phyloP scores from a whole-genome alignment of 2,329 filamentous ascomycete species.

The Diaporthe aspalathi region DNA sequence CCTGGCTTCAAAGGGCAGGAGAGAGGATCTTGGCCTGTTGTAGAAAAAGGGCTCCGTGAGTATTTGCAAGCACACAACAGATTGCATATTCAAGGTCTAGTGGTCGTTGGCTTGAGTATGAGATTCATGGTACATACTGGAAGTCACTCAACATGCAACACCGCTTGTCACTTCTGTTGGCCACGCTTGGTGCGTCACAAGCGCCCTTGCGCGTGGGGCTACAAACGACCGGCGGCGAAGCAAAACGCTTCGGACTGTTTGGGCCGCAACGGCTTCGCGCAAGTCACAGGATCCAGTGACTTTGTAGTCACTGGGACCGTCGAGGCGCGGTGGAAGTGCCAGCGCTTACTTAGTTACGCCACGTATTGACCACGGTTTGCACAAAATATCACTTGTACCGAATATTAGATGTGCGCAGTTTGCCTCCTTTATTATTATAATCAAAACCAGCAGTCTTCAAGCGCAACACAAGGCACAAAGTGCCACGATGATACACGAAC shows the following conservation, averaged over 20 bases:
- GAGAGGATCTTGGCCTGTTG: conserved; percentile 48
- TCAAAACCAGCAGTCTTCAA: neutral
- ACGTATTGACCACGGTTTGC: neutral
- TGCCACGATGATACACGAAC: neutral
- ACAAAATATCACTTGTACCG: neutral
- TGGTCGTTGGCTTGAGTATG: neutral
- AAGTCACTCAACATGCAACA: neutral
- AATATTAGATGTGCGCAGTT: neutral
- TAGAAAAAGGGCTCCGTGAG: neutral
- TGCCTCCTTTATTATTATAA: neutral
- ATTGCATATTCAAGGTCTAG: too few species aligned
- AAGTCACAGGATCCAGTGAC: neutral
- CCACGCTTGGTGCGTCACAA: neutral
- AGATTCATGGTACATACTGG: neutral
- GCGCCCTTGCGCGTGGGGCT: neutral
- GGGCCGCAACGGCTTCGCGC: neutral
- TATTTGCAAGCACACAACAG: too few species aligned
- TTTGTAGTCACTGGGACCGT: neutral
- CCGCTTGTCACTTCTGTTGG: neutral
- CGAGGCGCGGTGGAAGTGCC: neutral
- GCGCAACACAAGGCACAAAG: too few species aligned
- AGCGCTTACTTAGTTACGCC: conserved; percentile 1
- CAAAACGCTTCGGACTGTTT: neutral
- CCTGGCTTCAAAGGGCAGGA: conserved; percentile 50
- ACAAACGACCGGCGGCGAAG: neutral